A percentile compares a stretch with the other conserved stretches of the same genome.
Conservation (phyloP, 805 yeast genomes). For the Saturnispora dispora region DNA sequence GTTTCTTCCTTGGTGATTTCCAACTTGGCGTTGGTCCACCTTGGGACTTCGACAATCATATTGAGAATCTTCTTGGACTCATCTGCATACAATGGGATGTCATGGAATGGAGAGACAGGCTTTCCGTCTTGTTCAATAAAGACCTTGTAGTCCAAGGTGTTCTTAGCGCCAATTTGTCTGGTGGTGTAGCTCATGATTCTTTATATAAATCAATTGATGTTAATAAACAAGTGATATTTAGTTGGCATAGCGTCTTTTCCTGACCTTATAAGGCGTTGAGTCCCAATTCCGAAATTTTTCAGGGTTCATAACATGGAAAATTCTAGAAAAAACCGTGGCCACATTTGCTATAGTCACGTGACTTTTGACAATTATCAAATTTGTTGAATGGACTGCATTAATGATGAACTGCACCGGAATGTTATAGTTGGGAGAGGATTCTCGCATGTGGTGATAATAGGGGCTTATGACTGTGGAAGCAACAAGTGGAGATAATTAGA, state of each 20-base stretch:
- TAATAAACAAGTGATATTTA: not conserved
- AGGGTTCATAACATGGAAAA: not conserved
- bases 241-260: not conserved
- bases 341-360: not conserved
- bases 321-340: not conserved
- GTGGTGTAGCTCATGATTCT: slow-evolving; percentile 65
- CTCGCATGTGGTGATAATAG: too few species aligned
- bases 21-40: slow-evolving; percentile 97
- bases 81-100: slow-evolving; percentile 86
- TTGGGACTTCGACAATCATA: slow-evolving; percentile 87
- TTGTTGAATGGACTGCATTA: too few species aligned
- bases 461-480: too few species aligned
- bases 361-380: not conserved
- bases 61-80: slow-evolving; percentile 80
- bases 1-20: slow-evolving; percentile 81
- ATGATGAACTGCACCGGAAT: too few species aligned
- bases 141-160: slow-evolving; percentile 89
- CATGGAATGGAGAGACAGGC: slow-evolving; percentile 94
- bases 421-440: too few species aligned
- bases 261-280: not conserved
- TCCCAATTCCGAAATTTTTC: not conserved
- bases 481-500: too few species aligned
- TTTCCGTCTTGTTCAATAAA: slow-evolving; percentile 89
- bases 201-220: not conserved
- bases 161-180: slow-evolving; percentile 92